These are phyloP conservation scores for Penicillium herquei DNA, from an alignment of 495 filamentous ascomycete genomes.

Conservation along the genomic window DNA sequence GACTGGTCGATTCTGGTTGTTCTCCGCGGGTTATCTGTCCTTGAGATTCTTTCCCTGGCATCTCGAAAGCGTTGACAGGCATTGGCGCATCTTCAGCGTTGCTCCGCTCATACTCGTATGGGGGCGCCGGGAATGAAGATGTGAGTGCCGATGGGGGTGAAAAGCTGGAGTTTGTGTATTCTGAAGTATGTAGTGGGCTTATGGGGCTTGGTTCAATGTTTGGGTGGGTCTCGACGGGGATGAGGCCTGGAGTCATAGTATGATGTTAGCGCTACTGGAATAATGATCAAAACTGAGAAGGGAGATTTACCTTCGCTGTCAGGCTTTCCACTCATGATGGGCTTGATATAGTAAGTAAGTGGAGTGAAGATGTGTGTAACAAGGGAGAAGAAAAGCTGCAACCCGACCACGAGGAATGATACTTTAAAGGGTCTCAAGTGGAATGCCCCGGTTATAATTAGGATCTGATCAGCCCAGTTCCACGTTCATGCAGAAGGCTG, in stretches of 20 bases:
- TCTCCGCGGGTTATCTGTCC: neutral
- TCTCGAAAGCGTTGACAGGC: neutral
- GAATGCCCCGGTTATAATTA: too few species aligned
- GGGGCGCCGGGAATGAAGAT: neutral
- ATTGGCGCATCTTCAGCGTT: neutral
- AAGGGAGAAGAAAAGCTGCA: too few species aligned
- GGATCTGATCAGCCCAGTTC: too few species aligned
- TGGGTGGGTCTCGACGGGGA: constrained; percentile 5
- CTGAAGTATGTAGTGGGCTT: neutral
- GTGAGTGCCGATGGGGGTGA: neutral
- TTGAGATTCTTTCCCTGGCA: neutral
- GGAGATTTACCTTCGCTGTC: neutral
- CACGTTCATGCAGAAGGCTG: too few species aligned
- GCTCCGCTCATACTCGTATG: neutral
- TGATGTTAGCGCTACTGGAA: too few species aligned
- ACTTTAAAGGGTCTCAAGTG: too few species aligned
- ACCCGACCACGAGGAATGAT: too few species aligned
- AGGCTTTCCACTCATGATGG: neutral
- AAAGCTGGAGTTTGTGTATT: neutral
- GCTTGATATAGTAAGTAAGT: neutral
- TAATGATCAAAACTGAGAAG: too few species aligned
- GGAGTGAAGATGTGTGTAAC: too few species aligned
- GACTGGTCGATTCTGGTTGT: neutral
- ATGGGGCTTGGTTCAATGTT: neutral
- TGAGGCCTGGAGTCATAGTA: constrained; percentile 8